A percentile compares a stretch with the other conserved stretches of the same genome.
Conservation (phyloP, 1,139 yeast species). For the Yarrowia galli region DNA sequence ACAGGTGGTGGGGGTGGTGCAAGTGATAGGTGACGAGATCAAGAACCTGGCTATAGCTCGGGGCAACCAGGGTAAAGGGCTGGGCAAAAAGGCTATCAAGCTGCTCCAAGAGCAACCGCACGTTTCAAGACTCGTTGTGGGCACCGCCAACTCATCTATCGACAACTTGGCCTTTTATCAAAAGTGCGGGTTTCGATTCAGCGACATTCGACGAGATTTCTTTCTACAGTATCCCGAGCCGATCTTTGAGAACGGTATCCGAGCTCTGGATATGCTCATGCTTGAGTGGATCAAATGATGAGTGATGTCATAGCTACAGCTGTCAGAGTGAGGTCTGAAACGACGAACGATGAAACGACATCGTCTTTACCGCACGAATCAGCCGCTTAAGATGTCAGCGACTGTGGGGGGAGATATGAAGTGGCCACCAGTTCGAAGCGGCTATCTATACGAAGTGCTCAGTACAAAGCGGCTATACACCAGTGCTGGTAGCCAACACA, state of each 20-base stretch:
- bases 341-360: no score
- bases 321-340: not conserved
- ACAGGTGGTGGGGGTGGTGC: conserved; percentile 8
- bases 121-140: conserved; percentile 7
- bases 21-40: conserved; percentile 23
- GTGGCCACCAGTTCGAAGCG: no score
- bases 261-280: conserved; percentile 24
- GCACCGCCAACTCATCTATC: conserved; percentile 30
- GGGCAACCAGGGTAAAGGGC: conserved; percentile 13
- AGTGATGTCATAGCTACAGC: no score
- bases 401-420: no score
- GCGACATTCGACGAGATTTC: conserved; percentile 9
- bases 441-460: no score
- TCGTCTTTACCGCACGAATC: no score
- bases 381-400: no score
- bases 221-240: conserved; percentile 28
- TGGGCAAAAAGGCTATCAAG: conserved; percentile 12
- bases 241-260: conserved; percentile 24
- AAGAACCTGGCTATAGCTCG: conserved; percentile 22
- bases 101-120: conserved; percentile 1
- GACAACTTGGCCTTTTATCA: conserved; percentile 32
- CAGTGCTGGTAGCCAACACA: no score
- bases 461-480: no score
- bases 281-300: conserved; percentile 8
- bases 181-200: conserved; percentile 28